Evolutionary conservation across 371 early-diverging fungal genomes (phyloP), one percentile per base, ranked within the genome.

Genomic region (Coemansia sp.): DNA sequence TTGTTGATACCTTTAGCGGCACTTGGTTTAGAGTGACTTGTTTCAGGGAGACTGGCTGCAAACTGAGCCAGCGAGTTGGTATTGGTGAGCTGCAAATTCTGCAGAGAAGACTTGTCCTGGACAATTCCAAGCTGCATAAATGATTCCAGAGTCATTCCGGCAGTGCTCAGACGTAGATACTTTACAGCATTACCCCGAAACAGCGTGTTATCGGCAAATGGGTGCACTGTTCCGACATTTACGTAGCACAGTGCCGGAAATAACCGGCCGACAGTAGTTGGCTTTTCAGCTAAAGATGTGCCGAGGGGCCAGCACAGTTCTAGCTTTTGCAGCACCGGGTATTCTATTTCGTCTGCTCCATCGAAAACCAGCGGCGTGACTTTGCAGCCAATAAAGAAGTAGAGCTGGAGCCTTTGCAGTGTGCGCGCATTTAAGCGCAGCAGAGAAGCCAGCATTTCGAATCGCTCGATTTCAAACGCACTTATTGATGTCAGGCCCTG

Each of bases 401-500:
- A 16, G 4, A 44, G 18, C 14, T 44, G 44, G 3, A 44, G 16
- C 16, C 7, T 44, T 44, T 44, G 44, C 44, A 44, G 8, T 5
- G 44, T 44, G 16, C 7, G 44, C 8, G 44, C 44, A 18, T 44
- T 44, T 44, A 4, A 16, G 18, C 8, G 44, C 18, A 44, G 44
- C 44, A 44, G 18, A n/a, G 16, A 2, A 16, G 44, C 44, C 44
- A 44, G 44, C 16, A 16, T 14, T 3, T 8, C 44, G 18, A 44
- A 44, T 16, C 18, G 14, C 44, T 18, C 44, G 14, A 44, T 44
- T 44, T 44, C 44, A 5, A 44, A 14, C 7, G 44, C 44, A 9
- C 18, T 16, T 44, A 44, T 44, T 16, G 44, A 44, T n/a, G 44
- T 44, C n/a, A 44, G 18, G 44, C 44, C 44, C 44, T n/a, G 44